Evolutionary conservation across 345 rosid species (phyloP).

Genomic region (Mallotus nudiflorus): DNA sequence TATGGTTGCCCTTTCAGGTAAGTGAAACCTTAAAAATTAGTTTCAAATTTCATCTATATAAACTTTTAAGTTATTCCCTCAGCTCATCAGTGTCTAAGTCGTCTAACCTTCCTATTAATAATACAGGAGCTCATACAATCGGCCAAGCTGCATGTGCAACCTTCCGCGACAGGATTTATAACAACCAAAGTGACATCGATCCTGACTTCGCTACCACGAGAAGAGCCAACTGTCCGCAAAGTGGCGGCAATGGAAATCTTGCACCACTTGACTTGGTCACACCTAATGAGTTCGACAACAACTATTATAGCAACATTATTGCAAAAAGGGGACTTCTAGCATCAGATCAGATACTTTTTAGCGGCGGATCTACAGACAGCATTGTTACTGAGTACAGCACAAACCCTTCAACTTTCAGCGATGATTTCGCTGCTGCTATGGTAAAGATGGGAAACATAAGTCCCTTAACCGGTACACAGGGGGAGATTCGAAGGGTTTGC

Average conservation of each 20-base stretch:
- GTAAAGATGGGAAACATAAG: conserved; percentile 3
- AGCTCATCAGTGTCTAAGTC: too few species aligned
- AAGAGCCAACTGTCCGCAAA: background rate
- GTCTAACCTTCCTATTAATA: too few species aligned
- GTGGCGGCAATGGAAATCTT: background rate
- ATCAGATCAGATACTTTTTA: conserved; percentile 6
- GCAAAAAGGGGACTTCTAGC: background rate
- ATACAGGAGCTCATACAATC: conserved; percentile 3
- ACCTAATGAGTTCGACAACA: background rate
- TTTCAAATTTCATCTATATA: background rate
- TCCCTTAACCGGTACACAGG: background rate
- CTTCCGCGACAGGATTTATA: background rate
- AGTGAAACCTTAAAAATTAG: background rate
- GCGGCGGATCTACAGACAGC: background rate
- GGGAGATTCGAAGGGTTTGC: background rate
- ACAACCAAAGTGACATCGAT: background rate
- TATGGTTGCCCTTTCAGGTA: conserved; percentile 17
- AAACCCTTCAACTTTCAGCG: background rate
- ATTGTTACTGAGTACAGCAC: conserved; percentile 1
- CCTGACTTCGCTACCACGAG: background rate
- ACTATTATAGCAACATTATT: background rate
- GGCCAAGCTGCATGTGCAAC: background rate
- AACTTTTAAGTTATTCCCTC: too few species aligned
- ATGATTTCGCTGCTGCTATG: conserved; percentile 10
- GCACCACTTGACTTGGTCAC: conserved; percentile 10